phyloP scores from a whole-genome alignment of 2,329 filamentous ascomycete species.

The Hypoxylon sp. region DNA sequence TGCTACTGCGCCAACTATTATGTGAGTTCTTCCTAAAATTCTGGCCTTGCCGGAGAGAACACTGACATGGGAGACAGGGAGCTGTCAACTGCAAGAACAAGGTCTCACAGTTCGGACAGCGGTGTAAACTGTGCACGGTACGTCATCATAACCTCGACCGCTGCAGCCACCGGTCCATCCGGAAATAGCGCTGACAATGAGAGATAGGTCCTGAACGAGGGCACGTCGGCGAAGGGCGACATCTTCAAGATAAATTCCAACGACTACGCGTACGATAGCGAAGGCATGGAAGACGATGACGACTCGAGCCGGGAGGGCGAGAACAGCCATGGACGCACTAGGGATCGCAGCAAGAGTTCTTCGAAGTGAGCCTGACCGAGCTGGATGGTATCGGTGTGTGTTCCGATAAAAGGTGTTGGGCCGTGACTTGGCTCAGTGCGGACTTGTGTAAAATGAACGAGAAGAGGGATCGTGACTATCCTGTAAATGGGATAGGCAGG shows the following conservation, averaged over 20 bases:
- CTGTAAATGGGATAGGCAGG: neutral
- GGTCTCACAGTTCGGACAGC: conserved; percentile 49
- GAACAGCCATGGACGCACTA: conserved; percentile 4
- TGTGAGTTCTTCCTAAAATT: conserved; percentile 31
- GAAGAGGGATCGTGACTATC: neutral
- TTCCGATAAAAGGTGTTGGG: neutral
- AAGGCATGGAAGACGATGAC: conserved; percentile 17
- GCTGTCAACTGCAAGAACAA: conserved; percentile 49
- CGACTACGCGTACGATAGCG: conserved; percentile 33
- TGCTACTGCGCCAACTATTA: conserved; percentile 52
- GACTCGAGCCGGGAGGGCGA: conserved; percentile 24
- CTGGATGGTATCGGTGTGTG: neutral
- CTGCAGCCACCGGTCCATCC: neutral
- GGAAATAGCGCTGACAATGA: neutral
- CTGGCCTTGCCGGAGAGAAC: neutral
- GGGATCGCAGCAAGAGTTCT: conserved; percentile 27
- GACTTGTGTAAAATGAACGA: neutral
- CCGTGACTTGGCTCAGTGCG: neutral
- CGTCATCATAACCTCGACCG: conserved; percentile 10
- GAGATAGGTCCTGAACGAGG: conserved; percentile 48
- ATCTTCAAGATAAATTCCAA: conserved; percentile 25
- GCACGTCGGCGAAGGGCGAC: conserved; percentile 40
- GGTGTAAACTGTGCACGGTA: conserved; percentile 49
- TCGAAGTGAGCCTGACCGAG: conserved; percentile 24
- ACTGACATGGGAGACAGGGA: conserved; percentile 38